Conservation (phyloP, 1,284 basidiomycete genomes). For the Cutaneotrichosporon curvatum region DNA sequence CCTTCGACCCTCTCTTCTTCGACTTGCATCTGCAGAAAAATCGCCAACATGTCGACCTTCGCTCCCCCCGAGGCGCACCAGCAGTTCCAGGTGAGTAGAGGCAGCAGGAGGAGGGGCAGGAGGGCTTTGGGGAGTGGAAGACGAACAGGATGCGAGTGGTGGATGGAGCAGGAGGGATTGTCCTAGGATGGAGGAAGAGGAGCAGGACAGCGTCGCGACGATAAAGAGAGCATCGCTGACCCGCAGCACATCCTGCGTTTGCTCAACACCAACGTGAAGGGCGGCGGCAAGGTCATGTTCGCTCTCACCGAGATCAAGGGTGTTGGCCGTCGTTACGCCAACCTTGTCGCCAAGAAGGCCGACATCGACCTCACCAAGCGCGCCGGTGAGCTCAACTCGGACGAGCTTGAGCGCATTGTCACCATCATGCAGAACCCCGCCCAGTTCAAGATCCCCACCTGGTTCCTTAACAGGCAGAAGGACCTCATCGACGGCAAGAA, state of each 20-base stretch:
- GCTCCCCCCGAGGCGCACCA: constrained; percentile 86
- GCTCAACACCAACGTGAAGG: constrained; percentile 99
- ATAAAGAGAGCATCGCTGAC: constrained; percentile 3
- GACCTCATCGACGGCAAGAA: constrained; percentile 98
- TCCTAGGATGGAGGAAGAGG: background rate
- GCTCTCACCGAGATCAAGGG: constrained; percentile 98
- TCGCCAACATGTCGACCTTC: constrained; percentile 51
- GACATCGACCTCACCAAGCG: constrained; percentile 99
- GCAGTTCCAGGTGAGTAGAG: constrained; percentile 67
- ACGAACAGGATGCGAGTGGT: background rate
- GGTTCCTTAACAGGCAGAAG: constrained; percentile 99
- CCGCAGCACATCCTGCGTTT: constrained; percentile 91
- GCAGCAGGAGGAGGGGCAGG: background rate
- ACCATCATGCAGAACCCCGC: constrained; percentile 99
- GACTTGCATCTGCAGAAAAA: background rate
- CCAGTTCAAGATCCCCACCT: constrained; percentile 97
- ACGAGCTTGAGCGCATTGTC: constrained; percentile 97
- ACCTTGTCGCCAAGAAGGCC: constrained; percentile 99
- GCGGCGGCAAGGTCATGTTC: constrained; percentile 85
- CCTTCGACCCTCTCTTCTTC: background rate
- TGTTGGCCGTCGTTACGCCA: constrained; percentile 97
- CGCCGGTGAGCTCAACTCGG: constrained; percentile 88
- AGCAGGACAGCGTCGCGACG: background rate
- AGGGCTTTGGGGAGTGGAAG: background rate
- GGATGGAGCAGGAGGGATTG: background rate